Conservation (phyloP, 2,329 filamentous ascomycete species). For the Thelonectria discophora region DNA sequence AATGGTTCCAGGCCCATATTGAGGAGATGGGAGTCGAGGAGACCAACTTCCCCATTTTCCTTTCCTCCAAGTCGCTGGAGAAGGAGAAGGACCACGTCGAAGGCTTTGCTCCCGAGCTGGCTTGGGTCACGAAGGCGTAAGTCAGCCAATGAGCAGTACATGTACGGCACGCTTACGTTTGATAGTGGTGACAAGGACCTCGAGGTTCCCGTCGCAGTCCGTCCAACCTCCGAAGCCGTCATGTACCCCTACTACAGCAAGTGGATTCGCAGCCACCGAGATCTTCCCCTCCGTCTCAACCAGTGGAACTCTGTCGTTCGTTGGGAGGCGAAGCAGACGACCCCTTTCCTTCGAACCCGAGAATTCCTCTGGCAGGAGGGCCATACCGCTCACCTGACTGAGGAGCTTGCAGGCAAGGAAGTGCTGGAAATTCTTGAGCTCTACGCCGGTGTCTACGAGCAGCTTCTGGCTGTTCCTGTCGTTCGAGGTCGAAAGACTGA, state of each 20-base stretch:
- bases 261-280: constrained; percentile 96
- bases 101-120: constrained; percentile 94
- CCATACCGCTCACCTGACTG: constrained; percentile 87
- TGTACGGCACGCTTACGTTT: constrained; percentile 23
- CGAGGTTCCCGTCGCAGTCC: constrained; percentile 78
- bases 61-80: constrained; percentile 87
- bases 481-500: constrained; percentile 95
- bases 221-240: constrained; percentile 77
- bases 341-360: constrained; percentile 87
- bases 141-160: constrained; percentile 41
- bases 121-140: constrained; percentile 86
- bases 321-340: constrained; percentile 96
- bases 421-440: constrained; percentile 93
- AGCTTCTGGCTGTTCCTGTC: constrained; percentile 93
- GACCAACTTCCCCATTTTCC: constrained; percentile 95
- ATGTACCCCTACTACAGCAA: constrained; percentile 97
- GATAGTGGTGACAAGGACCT: constrained; percentile 87
- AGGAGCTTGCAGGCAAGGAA: constrained; percentile 82
- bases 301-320: constrained; percentile 95
- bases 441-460: constrained; percentile 91
- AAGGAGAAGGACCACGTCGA: constrained; percentile 96
- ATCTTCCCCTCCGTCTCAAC: constrained; percentile 92
- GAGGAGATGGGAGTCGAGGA: constrained; percentile 93
- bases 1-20: constrained; percentile 78
- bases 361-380: constrained; percentile 99